phyloP scores from a whole-genome alignment of 1,139 yeast genomes.

The Kodamaea suecica region DNA sequence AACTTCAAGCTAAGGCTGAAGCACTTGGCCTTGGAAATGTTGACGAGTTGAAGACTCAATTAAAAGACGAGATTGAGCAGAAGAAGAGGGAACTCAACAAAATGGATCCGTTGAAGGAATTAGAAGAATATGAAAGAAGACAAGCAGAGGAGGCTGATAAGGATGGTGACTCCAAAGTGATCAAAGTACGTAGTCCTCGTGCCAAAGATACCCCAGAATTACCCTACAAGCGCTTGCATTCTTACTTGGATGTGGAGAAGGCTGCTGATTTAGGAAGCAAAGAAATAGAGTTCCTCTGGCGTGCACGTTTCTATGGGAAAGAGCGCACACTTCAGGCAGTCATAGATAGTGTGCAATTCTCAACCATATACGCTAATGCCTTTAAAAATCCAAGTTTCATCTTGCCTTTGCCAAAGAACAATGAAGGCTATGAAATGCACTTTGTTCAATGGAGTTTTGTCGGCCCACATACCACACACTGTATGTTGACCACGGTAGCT shows the following conservation, averaged over 20 bases:
- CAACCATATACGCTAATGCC: slow-evolving; percentile 63
- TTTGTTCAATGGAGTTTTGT: slow-evolving; percentile 93
- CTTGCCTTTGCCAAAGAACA: slow-evolving; percentile 61
- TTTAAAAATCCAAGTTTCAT: slow-evolving; percentile 73
- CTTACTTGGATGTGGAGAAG: slow-evolving; percentile 71
- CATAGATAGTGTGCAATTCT: slow-evolving; percentile 53
- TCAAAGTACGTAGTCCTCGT: slow-evolving; percentile 43
- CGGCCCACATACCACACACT: slow-evolving; percentile 81
- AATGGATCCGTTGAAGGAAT: slow-evolving; percentile 67
- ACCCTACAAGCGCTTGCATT: slow-evolving; percentile 69
- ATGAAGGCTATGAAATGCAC: slow-evolving; percentile 74
- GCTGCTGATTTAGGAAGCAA: slow-evolving; percentile 50
- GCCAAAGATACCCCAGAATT: slow-evolving; percentile 41
- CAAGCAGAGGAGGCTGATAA: slow-evolving; percentile 31
- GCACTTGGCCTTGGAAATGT: slow-evolving; percentile 42
- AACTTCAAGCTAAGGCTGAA: slow-evolving; percentile 37
- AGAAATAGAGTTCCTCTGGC: slow-evolving; percentile 85
- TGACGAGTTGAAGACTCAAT: slow-evolving; percentile 59
- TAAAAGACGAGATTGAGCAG: slow-evolving; percentile 58
- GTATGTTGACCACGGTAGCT: slow-evolving; percentile 86
- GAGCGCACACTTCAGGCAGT: slow-evolving; percentile 65
- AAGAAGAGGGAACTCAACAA: slow-evolving; percentile 56
- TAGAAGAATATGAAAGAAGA: slow-evolving; percentile 53
- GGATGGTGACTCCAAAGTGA: slow-evolving; percentile 25
- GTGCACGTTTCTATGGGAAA: slow-evolving; percentile 70